Evolutionary conservation across 2,329 filamentous ascomycete species (phyloP).

Genomic region (Chalaropsis ovoidea): DNA sequence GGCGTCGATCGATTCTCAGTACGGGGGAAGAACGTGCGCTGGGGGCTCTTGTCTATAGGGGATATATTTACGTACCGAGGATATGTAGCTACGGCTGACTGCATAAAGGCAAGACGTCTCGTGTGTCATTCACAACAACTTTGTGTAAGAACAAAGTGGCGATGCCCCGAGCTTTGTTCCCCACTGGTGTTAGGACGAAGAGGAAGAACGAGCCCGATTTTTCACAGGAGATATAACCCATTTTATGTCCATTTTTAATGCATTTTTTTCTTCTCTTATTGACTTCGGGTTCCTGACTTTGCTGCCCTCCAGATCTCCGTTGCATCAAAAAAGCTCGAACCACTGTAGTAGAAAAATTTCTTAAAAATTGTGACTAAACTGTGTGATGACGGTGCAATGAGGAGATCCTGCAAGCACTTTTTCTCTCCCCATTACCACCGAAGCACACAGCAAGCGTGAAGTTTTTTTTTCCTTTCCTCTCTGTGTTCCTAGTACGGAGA

Average conservation of each 20-base stretch:
- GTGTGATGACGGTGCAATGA: not conserved
- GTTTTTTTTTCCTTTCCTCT: not conserved
- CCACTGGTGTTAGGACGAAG: not conserved
- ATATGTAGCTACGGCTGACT: not conserved
- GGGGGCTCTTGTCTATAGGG: not conserved
- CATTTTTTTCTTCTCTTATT: not conserved
- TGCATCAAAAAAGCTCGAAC: slow-evolving; percentile 2
- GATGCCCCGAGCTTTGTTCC: not conserved
- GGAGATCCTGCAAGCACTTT: not conserved
- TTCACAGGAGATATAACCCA: not conserved
- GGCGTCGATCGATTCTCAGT: not conserved
- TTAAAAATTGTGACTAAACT: not conserved
- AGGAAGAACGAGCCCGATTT: not conserved
- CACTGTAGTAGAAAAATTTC: not conserved
- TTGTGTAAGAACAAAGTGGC: not conserved
- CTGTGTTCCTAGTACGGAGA: not conserved
- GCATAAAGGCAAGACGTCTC: not conserved
- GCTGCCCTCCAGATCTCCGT: not conserved
- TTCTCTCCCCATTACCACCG: not conserved
- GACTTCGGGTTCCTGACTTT: not conserved
- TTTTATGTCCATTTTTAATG: too few relatives aligned
- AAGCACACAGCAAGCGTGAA: not conserved
- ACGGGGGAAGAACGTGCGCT: not conserved
- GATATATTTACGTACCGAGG: not conserved
- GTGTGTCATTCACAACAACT: not conserved